Percentiles rank a stretch among this genome's conserved stretches.
phyloP scores from a whole-genome alignment of 2,329 filamentous ascomycete species.

The Hortaea sp. region DNA sequence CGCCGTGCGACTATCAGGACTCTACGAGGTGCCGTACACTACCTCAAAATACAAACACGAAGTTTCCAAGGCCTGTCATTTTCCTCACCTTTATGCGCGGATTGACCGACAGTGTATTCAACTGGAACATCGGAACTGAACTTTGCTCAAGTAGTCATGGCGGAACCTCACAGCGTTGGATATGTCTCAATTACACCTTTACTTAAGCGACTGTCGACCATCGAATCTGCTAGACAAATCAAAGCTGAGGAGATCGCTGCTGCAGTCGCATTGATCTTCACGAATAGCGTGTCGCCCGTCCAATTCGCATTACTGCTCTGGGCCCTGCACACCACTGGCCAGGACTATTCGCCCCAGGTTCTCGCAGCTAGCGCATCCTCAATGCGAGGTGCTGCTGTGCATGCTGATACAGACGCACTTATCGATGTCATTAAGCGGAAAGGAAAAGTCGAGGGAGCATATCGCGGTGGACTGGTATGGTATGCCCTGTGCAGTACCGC shows the following conservation, averaged over 20 bases:
- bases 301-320: slow-evolving; percentile 83
- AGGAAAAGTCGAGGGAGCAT: slow-evolving; percentile 58
- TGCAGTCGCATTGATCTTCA: slow-evolving; percentile 87
- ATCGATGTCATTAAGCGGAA: slow-evolving; percentile 49
- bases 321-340: slow-evolving; percentile 79
- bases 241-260: slow-evolving; percentile 73
- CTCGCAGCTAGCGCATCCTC: slow-evolving; percentile 72
- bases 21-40: too few relatives aligned
- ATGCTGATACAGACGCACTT: slow-evolving; percentile 57
- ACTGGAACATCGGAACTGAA: background rate
- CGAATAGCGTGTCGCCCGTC: slow-evolving; percentile 75
- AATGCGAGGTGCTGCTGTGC: slow-evolving; percentile 72
- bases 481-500: slow-evolving; percentile 1
- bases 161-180: background rate
- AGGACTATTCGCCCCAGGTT: slow-evolving; percentile 76
- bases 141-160: background rate
- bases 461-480: slow-evolving; percentile 69
- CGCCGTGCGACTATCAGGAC: too few relatives aligned
- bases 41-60: too few relatives aligned
- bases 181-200: slow-evolving; percentile 55
- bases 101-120: background rate
- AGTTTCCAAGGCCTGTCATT: too few relatives aligned
- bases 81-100: too few relatives aligned
- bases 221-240: slow-evolving; percentile 36
- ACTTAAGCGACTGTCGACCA: slow-evolving; percentile 55